phyloP scores from a whole-genome alignment of 1,284 basidiomycete genomes.

The Hypsizygus ulmarius region DNA sequence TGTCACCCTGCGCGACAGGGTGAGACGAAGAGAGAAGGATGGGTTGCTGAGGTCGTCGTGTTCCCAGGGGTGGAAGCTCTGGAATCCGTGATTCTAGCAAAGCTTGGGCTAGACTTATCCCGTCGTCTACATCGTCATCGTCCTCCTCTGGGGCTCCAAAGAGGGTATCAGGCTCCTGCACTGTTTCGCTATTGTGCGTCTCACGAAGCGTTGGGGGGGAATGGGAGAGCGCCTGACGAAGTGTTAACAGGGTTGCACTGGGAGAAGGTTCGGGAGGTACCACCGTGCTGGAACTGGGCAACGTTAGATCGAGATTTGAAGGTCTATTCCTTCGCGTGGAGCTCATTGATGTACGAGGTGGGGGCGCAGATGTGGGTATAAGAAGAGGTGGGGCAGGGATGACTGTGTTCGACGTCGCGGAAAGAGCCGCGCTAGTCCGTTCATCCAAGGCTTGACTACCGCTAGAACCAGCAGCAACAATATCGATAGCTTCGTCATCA shows the following conservation, averaged over 20 bases:
- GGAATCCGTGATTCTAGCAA: conserved; percentile 76
- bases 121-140: conserved; percentile 60
- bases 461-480: conserved; percentile 73
- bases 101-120: conserved; percentile 68
- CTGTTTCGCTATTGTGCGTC: conserved; percentile 17
- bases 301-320: conserved; percentile 59
- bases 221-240: conserved; percentile 57
- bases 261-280: conserved; percentile 53
- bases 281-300: conserved; percentile 39
- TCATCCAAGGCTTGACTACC: conserved; percentile 79
- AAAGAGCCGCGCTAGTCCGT: conserved; percentile 63
- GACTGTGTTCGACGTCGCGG: conserved; percentile 28
- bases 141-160: conserved; percentile 57
- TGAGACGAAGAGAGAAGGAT: conserved; percentile 53
- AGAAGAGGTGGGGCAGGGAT: conserved; percentile 24
- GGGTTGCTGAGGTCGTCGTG: conserved; percentile 60
- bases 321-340: conserved; percentile 53
- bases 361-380: conserved; percentile 26
- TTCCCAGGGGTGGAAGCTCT: conserved; percentile 67
- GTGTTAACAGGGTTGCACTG: conserved; percentile 59
- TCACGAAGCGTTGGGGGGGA: conserved; percentile 30
- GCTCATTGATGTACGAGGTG: conserved; percentile 26
- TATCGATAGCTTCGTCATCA: conserved; percentile 80
- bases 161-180: conserved; percentile 37
- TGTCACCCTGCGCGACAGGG: conserved; percentile 37